These are phyloP conservation scores for Tubosaeta brunneosetosa DNA, from an alignment of 768 basidiomycete species.

Conservation along the genomic window DNA sequence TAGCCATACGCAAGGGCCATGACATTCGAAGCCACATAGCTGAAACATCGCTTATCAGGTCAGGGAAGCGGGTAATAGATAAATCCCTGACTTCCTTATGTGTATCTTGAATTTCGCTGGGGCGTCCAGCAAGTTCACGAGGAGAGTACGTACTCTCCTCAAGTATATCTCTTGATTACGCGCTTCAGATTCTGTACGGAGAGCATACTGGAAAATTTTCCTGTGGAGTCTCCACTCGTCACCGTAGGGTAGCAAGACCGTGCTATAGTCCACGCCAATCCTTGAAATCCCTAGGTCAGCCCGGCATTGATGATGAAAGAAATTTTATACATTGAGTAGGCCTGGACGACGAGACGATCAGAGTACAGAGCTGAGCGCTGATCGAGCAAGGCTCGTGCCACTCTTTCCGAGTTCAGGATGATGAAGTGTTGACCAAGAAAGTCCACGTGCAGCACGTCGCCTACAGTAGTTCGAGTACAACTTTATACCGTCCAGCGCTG, in stretches of 20 bases:
- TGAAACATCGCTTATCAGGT: neutral
- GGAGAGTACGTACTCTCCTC: neutral
- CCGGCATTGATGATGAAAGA: neutral
- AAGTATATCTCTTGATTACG: neutral
- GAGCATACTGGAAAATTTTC: constrained; percentile 26
- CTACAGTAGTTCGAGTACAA: neutral
- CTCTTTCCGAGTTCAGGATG: constrained; percentile 27
- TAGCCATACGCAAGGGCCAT: neutral
- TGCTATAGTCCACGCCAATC: neutral
- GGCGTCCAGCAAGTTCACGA: neutral
- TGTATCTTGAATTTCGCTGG: neutral
- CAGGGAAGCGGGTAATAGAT: neutral
- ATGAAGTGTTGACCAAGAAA: constrained; percentile 19
- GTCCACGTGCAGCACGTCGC: neutral
- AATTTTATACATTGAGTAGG: neutral
- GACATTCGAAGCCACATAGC: neutral
- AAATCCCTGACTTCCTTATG: neutral
- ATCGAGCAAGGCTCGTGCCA: constrained; percentile 22
- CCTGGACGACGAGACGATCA: constrained; percentile 11
- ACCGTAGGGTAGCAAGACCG: constrained; percentile 16
- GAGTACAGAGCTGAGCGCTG: constrained; percentile 27
- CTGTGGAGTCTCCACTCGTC: constrained; percentile 30
- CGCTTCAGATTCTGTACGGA: constrained; percentile 15
- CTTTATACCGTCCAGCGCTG: neutral
- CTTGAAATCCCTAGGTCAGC: neutral